Evolutionary conservation across 1,284 basidiomycete species (phyloP), one percentile per base, ranked within the genome.

Genomic region (Cryptococcus amylolentus): DNA sequence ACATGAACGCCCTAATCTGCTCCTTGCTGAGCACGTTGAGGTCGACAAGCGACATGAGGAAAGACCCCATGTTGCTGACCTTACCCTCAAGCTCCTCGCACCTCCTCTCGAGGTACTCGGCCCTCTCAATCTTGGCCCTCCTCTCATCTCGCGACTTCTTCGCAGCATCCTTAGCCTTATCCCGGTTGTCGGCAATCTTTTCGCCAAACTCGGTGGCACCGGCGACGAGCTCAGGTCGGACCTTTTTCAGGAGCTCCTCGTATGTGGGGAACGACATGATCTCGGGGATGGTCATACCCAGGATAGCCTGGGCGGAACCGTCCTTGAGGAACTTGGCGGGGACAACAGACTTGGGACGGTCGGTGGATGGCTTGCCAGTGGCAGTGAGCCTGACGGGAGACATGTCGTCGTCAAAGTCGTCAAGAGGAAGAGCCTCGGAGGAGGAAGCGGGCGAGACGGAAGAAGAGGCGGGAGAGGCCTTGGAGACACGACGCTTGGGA

Each of bases 61-160:
- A 53, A 18, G 54, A 52, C 16, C 58, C 60, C 63, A 71, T 65
- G 20, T 57, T 65, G 20, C 54, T 47, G 41, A 67, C 52, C 58
- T 66, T 58, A 31, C 20, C 48, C 45, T 68, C 51, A 4, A 67
- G 65, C 41, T 64, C 62, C 45, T 65, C 64, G 42, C 69, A 63
- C 59, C 67, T 65, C 51, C 62, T 60, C 54, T 71, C 69, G 51
- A 70, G 64, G 14, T 55, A 52, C 56, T 71, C 69, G 35, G 59
- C 56, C 27, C 59, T 49, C 54, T 61, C 59, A 54, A 70, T 70
- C 66, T 71, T 69, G 51, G 61, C 62, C 64, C 67, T 60, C 51
- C 67, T 62, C 56, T 73, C 68, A 55, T 71, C 69, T 38, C 71
- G 63, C 37, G 68, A 69, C 65, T 73, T 71, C 61, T 70, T 71